Percentiles rank a stretch among this genome's conserved stretches.
Evolutionary conservation across 108 stramenopile species (phyloP).

Genomic region (Pseudonitzschia multiseries): DNA sequence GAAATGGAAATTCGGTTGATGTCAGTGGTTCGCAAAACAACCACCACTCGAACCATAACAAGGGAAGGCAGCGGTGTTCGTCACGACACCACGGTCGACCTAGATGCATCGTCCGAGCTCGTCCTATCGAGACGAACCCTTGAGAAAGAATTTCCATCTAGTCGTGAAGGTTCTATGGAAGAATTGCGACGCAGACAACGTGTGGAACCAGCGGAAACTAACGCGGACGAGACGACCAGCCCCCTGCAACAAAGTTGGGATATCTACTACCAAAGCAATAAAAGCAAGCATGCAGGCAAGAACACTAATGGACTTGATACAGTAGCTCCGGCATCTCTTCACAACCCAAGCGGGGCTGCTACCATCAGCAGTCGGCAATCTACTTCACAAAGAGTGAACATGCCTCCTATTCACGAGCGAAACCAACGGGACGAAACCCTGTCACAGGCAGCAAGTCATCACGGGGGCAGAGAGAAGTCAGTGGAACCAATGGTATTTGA

Average conservation of each 20-base stretch:
- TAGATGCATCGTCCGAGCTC: conserved; percentile 12
- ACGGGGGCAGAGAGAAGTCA: not conserved
- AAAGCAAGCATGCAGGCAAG: too few species aligned
- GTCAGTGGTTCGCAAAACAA: not conserved
- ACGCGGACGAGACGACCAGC: not conserved
- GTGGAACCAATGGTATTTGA: conserved; percentile 22
- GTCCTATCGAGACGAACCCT: conserved; percentile 13
- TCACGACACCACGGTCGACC: not conserved
- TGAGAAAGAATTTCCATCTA: not conserved
- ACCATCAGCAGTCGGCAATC: not conserved
- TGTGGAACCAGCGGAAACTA: not conserved
- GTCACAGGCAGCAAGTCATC: not conserved
- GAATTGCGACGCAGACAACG: not conserved
- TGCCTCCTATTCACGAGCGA: not conserved
- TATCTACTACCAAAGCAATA: not conserved
- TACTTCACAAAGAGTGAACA: not conserved
- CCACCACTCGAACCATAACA: not conserved
- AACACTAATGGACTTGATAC: not conserved
- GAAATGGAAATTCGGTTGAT: conserved; percentile 22
- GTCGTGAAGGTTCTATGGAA: not conserved
- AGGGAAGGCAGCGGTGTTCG: not conserved
- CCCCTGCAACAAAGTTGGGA: conserved; percentile 13
- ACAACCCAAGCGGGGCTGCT: too few species aligned
- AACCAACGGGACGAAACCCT: not conserved
- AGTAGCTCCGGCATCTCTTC: too few species aligned